A percentile compares a stretch with the other conserved stretches of the same genome.
Evolutionary conservation across 169 alveolate genomes (phyloP).

Genomic region (Cryptosporidium meleagridis): DNA sequence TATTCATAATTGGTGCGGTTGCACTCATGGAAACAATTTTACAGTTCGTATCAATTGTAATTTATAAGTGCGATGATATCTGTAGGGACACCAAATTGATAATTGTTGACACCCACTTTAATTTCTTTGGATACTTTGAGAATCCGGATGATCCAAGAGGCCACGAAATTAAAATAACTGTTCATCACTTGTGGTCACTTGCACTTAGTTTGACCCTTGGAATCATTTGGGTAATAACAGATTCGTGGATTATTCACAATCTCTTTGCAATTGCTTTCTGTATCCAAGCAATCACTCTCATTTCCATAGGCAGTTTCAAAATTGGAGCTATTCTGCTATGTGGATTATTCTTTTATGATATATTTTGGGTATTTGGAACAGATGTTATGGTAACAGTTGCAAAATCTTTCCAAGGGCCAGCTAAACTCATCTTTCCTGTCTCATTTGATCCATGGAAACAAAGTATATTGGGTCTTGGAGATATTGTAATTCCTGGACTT

Average conservation of each 20-base stretch:
- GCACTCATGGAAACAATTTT: constrained; percentile 77
- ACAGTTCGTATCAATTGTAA: constrained; percentile 56
- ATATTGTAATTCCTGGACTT: constrained; percentile 94
- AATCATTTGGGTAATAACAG: constrained; percentile 81
- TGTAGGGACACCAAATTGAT: constrained; percentile 16
- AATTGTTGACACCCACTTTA: constrained; percentile 73
- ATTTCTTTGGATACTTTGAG: constrained; percentile 56
- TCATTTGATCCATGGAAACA: constrained; percentile 81
- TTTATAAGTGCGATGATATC: constrained; percentile 71
- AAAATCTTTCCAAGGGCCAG: constrained; percentile 91
- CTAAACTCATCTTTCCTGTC: constrained; percentile 90
- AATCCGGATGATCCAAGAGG: constrained; percentile 74
- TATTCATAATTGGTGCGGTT: constrained; percentile 76
- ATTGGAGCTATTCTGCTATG: constrained; percentile 87
- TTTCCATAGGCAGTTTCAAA: constrained; percentile 88
- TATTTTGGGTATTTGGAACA: constrained; percentile 95
- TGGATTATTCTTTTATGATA: constrained; percentile 92
- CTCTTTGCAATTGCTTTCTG: constrained; percentile 90
- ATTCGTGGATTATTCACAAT: constrained; percentile 89
- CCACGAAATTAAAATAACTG: constrained; percentile 76
- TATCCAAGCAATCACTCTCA: constrained; percentile 87
- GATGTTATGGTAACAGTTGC: constrained; percentile 96
- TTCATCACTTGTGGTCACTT: constrained; percentile 81
- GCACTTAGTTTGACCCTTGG: constrained; percentile 78
- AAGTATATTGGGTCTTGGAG: constrained; percentile 94